Conservation (phyloP, 192 early-diverging fungal genomes). For the Entomortierella beljakovae region DNA sequence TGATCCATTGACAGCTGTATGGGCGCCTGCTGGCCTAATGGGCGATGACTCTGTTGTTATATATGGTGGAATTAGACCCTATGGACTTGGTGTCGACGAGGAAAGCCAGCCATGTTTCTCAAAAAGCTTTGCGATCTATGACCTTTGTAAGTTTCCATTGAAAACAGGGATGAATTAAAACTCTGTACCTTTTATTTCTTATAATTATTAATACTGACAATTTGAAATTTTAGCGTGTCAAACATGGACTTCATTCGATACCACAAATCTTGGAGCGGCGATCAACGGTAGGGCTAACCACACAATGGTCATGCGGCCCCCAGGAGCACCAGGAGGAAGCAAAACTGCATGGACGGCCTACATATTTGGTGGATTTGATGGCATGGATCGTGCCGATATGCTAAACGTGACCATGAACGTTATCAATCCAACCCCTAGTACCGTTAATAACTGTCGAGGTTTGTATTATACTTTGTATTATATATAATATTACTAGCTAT, state of each 20-base stretch:
- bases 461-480: background rate
- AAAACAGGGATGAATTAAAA: background rate
- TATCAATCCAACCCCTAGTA: background rate
- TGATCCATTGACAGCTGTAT: conserved; percentile 34
- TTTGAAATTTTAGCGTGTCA: conserved; percentile 30
- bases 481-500: too few relatives aligned
- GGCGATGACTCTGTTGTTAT: conserved; percentile 43
- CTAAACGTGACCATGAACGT: conserved; percentile 23
- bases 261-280: background rate
- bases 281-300: conserved; percentile 34
- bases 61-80: conserved; percentile 49
- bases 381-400: conserved; percentile 29
- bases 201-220: background rate
- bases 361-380: conserved; percentile 52
- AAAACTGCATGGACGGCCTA: conserved; percentile 43
- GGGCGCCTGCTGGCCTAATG: conserved; percentile 39
- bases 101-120: conserved; percentile 33
- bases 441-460: conserved; percentile 47
- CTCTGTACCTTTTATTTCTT: background rate
- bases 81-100: conserved; percentile 36
- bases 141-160: conserved; percentile 40
- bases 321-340: conserved; percentile 33
- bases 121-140: conserved; percentile 28
- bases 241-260: conserved; percentile 28
- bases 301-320: conserved; percentile 44